phyloP scores from a whole-genome alignment of 2,329 filamentous ascomycete species.

The Fusarium continuum region DNA sequence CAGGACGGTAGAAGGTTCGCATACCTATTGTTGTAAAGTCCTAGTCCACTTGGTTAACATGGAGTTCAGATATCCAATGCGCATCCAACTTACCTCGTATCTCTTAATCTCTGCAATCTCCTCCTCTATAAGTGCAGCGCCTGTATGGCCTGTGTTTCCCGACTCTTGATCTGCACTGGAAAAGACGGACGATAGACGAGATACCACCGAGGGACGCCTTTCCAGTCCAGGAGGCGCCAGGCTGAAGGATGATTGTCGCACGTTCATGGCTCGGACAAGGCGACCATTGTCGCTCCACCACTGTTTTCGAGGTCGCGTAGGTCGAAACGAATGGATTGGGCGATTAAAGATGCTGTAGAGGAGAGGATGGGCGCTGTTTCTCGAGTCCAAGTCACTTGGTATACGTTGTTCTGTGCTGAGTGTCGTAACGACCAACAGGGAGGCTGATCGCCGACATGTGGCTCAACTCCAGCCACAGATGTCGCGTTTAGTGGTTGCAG shows the following conservation, averaged over 20 bases:
- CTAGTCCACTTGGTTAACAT: slow-evolving; percentile 44
- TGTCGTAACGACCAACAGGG: slow-evolving; percentile 26
- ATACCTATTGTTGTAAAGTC: slow-evolving; percentile 94
- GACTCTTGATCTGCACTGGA: slow-evolving; percentile 70
- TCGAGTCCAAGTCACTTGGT: not conserved
- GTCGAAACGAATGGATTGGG: not conserved
- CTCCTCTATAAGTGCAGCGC: slow-evolving; percentile 81
- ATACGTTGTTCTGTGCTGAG: slow-evolving; percentile 12
- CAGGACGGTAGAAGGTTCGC: slow-evolving; percentile 26
- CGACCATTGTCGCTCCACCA: slow-evolving; percentile 51
- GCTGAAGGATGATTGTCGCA: slow-evolving; percentile 62
- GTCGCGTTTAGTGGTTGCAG: slow-evolving; percentile 47
- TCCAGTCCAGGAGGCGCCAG: slow-evolving; percentile 47
- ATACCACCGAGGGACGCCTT: slow-evolving; percentile 67
- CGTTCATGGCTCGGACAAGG: slow-evolving; percentile 56
- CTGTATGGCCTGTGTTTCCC: slow-evolving; percentile 58
- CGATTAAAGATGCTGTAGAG: not conserved
- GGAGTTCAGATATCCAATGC: slow-evolving; percentile 41
- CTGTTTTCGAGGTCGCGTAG: slow-evolving; percentile 4
- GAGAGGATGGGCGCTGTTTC: not conserved
- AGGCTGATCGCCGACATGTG: slow-evolving; percentile 34
- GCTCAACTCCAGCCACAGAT: slow-evolving; percentile 39
- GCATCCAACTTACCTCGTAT: slow-evolving; percentile 73
- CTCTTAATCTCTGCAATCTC: slow-evolving; percentile 98
- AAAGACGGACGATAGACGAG: slow-evolving; percentile 73